Base-by-base conservation (phyloP, 352 stramenopile species). In the Globisporangium yorkense region DNA sequence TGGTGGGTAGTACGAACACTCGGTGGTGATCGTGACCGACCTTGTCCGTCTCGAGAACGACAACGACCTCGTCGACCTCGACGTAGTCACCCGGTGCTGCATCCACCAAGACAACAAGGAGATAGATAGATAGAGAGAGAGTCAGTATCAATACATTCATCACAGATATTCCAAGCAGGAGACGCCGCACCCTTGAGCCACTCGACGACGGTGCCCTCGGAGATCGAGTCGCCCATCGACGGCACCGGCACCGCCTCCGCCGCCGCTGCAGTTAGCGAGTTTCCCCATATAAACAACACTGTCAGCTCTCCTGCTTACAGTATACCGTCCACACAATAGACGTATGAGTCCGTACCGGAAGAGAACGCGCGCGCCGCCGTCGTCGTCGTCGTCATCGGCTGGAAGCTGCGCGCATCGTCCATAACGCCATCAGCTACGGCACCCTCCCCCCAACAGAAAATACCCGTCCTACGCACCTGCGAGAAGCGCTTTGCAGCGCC, bases 21-120 rank as follows among this genome's bases (percentile, higher is more conserved):
- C 44, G 40, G 20, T 43, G 7, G 24, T n/a, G 37, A 45, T 41
- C 24, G 37, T 41, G 37, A 45, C 40, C 40, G 9, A 99, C 96
- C 82, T 99, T 99, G 74, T 99, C 97, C 5, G 97, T 99, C 81
- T 99, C 97, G 9, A 99, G 70, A 7, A 98, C 88, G 16, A 98
- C 87, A 15, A 99, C 91, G 33, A 99, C 96, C 46, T 99, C 96
- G 72, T 99, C 97, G 6, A 77, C 81, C 31, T 96, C 74, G 37
- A 99, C 89, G 40, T 86, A 95, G 59, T 99, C 96, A 44, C 97
- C 97, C 5, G 90, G 77, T 13, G 78, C 77, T 81, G 57, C 51
- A 63, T 5, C 56, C 43, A 51, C 7, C 45, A 2, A 40, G 15
- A 52, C 13, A 63, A 24, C 6, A 37, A 37, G 5, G 6, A 37